Evolutionary conservation across 495 filamentous ascomycete species (phyloP).

Genomic region (Xylaria telfairii): DNA sequence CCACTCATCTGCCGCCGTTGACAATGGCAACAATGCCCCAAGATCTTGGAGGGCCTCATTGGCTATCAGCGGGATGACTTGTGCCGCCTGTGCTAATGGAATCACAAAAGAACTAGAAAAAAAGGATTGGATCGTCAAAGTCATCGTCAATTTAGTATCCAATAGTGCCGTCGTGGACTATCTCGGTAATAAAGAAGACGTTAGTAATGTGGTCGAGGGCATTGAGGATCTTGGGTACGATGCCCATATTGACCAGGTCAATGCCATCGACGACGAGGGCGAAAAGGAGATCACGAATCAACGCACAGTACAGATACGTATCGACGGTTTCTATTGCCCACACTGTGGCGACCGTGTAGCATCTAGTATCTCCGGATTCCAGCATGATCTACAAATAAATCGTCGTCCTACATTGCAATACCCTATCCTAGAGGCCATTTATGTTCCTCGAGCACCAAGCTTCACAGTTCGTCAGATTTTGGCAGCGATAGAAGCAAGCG

Average conservation of each 20-base stretch:
- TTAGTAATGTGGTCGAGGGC: conserved; percentile 64
- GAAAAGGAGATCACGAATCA: conserved; percentile 35
- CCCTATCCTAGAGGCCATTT: conserved; percentile 74
- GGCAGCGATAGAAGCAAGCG: conserved; percentile 64
- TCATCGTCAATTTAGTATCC: conserved; percentile 72
- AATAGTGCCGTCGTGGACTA: conserved; percentile 75
- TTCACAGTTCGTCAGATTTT: conserved; percentile 83
- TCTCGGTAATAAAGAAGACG: conserved; percentile 55
- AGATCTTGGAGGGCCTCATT: conserved; percentile 62
- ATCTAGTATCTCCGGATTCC: conserved; percentile 45
- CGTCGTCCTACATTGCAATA: conserved; percentile 51
- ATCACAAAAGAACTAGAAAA: conserved; percentile 70
- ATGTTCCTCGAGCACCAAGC: conserved; percentile 68
- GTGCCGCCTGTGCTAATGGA: conserved; percentile 71
- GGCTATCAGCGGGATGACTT: conserved; percentile 85
- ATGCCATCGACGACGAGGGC: conserved; percentile 31
- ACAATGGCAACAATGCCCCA: conserved; percentile 6
- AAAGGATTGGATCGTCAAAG: conserved; percentile 65
- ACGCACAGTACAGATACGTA: conserved; percentile 67
- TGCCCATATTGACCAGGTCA: conserved; percentile 63
- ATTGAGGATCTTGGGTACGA: conserved; percentile 87
- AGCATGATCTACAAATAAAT: conserved; percentile 54
- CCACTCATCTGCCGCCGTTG: conserved; percentile 22
- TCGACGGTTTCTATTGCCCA: conserved; percentile 88
- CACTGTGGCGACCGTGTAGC: conserved; percentile 75